phyloP scores from a whole-genome alignment of 2,329 filamentous ascomycete species.

The Trichoderma atrobrunneum region DNA sequence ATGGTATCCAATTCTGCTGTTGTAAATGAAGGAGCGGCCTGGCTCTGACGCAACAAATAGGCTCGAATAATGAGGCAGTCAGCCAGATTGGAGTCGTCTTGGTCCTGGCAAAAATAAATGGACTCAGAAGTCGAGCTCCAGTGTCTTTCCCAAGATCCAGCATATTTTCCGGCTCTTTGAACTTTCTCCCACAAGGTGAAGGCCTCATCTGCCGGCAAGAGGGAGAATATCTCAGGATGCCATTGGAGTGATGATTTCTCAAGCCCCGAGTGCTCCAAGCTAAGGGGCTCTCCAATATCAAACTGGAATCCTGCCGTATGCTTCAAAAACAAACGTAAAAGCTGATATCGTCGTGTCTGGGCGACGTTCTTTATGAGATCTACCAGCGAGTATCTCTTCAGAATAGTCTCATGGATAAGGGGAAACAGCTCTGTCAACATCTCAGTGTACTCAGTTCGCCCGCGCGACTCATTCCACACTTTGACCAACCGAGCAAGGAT shows the following conservation, averaged over 20 bases:
- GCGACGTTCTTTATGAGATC: background rate
- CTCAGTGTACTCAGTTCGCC: background rate
- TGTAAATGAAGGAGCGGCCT: background rate
- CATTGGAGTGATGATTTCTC: background rate
- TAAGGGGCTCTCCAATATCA: slow-evolving; percentile 24
- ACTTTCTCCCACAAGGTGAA: background rate
- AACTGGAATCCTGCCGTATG: slow-evolving; percentile 22
- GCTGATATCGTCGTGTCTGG: slow-evolving; percentile 19
- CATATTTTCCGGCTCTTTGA: background rate
- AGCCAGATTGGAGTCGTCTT: background rate
- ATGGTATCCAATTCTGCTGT: background rate
- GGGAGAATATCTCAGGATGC: background rate
- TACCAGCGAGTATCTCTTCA: background rate
- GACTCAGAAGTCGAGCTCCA: background rate
- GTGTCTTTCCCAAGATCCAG: background rate
- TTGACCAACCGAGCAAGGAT: background rate
- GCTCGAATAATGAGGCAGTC: background rate
- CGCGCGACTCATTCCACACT: background rate
- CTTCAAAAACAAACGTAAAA: slow-evolving; percentile 26
- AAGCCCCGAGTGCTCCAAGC: background rate
- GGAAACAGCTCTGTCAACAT: background rate
- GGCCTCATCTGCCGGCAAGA: background rate
- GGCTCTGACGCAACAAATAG: background rate
- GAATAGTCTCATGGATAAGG: background rate
- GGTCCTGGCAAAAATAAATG: background rate